A percentile compares a stretch with the other conserved stretches of the same genome.
These are phyloP conservation scores for Hanseniaspora lachancei DNA, from an alignment of 805 yeast genomes.

Conservation along the genomic window DNA sequence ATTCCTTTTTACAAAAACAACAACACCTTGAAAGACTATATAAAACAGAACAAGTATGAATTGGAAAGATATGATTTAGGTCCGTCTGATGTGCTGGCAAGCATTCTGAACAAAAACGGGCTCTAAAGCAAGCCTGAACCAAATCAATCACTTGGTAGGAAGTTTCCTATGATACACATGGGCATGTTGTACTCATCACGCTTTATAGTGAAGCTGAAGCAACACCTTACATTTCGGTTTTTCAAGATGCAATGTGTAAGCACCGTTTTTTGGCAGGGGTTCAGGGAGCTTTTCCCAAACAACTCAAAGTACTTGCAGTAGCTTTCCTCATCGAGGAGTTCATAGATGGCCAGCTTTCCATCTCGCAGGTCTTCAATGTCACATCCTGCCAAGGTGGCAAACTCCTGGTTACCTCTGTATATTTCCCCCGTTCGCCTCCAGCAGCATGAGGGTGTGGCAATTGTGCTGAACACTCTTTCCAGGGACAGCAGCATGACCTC, in stretches of 20 bases:
- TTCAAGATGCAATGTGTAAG: constrained; percentile 79
- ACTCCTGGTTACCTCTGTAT: constrained; percentile 87
- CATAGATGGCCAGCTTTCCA: constrained; percentile 84
- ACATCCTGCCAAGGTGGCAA: constrained; percentile 84
- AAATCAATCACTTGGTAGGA: constrained; percentile 53
- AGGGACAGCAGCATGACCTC: constrained; percentile 87
- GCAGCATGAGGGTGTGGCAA: constrained; percentile 95
- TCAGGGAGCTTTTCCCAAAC: constrained; percentile 91
- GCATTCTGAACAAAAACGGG: constrained; percentile 12
- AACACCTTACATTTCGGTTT: constrained; percentile 78
- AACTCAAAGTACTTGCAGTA: constrained; percentile 97
- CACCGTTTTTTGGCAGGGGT: constrained; percentile 89
- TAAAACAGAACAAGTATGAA: constrained; percentile 14
- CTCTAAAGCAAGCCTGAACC: not conserved
- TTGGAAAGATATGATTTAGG: constrained; percentile 16
- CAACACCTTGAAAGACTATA: constrained; percentile 20
- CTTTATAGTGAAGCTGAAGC: constrained; percentile 86
- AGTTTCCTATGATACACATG: constrained; percentile 89
- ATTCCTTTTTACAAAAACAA: constrained; percentile 27
- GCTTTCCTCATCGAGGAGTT: constrained; percentile 87
- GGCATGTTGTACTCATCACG: constrained; percentile 91
- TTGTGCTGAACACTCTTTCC: constrained; percentile 87
- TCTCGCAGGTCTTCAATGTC: constrained; percentile 81
- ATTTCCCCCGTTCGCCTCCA: constrained; percentile 97
- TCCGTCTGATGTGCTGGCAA: constrained; percentile 25